Evolutionary conservation across 176 grass and related monocot species (phyloP).

Genomic region (Eragrostis nindensis): DNA sequence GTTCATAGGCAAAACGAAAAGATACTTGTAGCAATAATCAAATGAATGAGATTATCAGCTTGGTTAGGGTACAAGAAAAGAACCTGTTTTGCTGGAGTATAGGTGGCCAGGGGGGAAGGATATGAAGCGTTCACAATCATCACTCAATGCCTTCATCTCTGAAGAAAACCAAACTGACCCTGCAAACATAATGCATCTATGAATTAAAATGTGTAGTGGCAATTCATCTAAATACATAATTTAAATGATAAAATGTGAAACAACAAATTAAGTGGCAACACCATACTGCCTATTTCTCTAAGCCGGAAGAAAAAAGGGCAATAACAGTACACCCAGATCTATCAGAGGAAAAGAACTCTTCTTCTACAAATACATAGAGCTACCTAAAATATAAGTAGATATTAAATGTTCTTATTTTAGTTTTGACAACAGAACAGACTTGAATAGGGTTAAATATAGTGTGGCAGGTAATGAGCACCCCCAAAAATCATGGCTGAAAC

Average conservation of each 20-base stretch:
- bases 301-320: background rate
- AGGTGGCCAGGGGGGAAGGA: constrained; percentile 93
- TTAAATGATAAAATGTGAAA: background rate
- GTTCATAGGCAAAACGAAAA: constrained; percentile 28
- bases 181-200: constrained; percentile 46
- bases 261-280: background rate
- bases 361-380: background rate
- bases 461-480: background rate
- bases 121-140: constrained; percentile 96
- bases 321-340: constrained; percentile 1
- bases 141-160: constrained; percentile 99
- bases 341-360: background rate
- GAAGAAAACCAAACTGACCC: constrained; percentile 98
- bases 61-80: constrained; percentile 28
- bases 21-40: constrained; percentile 11
- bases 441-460: background rate
- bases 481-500: background rate
- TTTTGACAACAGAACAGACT: background rate
- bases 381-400: background rate
- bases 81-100: constrained; percentile 97
- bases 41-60: constrained; percentile 10
- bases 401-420: background rate
- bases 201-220: constrained; percentile 29
- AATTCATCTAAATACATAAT: constrained; percentile 12
- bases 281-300: background rate